A percentile compares a stretch with the other conserved stretches of the same genome.
phyloP scores from a whole-genome alignment of 2,329 filamentous ascomycete species.

The Ophiocordyceps camponoti-leonardi region DNA sequence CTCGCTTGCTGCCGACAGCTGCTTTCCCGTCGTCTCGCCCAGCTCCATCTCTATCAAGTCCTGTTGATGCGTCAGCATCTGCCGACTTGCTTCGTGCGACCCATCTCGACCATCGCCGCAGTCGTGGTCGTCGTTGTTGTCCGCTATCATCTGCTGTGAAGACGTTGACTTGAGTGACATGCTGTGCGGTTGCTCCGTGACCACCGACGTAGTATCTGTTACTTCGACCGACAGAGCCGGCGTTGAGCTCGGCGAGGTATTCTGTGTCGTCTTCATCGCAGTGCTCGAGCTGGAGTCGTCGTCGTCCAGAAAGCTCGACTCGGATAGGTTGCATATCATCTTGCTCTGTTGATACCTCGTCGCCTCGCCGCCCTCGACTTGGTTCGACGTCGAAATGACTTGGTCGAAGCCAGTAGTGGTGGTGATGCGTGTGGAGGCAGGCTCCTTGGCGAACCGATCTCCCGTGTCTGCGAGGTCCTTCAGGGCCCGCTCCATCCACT shows the following conservation, averaged over 20 bases:
- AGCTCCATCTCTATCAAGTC: not conserved
- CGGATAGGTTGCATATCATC: conserved; percentile 8
- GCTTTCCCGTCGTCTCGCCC: not conserved
- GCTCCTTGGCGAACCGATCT: conserved; percentile 11
- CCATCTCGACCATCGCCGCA: not conserved
- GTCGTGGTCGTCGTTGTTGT: too few relatives aligned
- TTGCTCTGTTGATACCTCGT: conserved; percentile 3
- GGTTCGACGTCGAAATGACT: conserved; percentile 7
- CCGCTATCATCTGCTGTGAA: conserved; percentile 1
- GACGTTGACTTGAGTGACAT: conserved; percentile 12
- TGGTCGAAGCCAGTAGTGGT: conserved; percentile 40
- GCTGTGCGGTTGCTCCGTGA: conserved; percentile 6
- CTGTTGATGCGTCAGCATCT: not conserved
- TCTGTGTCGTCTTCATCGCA: conserved; percentile 9
- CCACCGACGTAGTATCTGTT: conserved; percentile 13
- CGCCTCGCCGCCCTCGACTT: not conserved
- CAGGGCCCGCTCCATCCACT: conserved; percentile 8
- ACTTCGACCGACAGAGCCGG: conserved; percentile 6
- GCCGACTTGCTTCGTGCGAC: too few relatives aligned
- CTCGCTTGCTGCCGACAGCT: not conserved
- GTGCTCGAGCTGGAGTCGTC: conserved; percentile 5
- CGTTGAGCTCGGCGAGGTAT: conserved; percentile 9
- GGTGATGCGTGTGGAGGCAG: conserved; percentile 42
- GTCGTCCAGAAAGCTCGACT: conserved; percentile 4
- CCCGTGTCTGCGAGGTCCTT: conserved; percentile 7